Percentiles rank a stretch among this genome's conserved stretches.
phyloP scores from a whole-genome alignment of 306 rosid species.

The Quercus rubra region DNA sequence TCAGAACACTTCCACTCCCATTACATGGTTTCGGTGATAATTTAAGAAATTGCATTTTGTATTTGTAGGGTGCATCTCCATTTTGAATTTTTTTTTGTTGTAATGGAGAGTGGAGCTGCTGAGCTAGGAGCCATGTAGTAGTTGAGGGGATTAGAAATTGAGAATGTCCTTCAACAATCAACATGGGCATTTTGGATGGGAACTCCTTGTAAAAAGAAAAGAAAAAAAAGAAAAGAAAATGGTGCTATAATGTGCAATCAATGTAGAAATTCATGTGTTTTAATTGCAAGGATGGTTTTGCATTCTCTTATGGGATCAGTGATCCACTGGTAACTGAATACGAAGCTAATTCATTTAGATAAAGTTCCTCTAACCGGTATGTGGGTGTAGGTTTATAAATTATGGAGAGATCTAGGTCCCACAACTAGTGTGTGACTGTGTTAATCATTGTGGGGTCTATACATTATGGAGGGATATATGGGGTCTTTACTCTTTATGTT shows the following conservation, averaged over 20 bases:
- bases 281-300: not conserved
- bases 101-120: not conserved
- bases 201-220: not conserved
- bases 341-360: no score
- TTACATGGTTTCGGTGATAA: slow-evolving; percentile 63
- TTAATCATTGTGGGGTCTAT: no score
- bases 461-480: no score
- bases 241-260: not conserved
- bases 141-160: not conserved
- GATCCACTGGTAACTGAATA: no score
- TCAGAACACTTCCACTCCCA: slow-evolving; percentile 58
- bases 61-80: not conserved
- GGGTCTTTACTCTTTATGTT: no score
- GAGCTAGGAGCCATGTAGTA: not conserved
- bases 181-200: not conserved
- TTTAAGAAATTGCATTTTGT: not conserved
- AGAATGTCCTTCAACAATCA: not conserved
- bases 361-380: no score
- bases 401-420: no score
- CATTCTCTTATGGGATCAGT: not conserved
- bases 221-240: not conserved
- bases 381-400: no score
- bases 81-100: not conserved
- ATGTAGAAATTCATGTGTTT: not conserved
- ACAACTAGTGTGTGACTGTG: no score